These are phyloP conservation scores for Tuber magnatum DNA, from an alignment of 495 filamentous ascomycete species.

Conservation along the genomic window DNA sequence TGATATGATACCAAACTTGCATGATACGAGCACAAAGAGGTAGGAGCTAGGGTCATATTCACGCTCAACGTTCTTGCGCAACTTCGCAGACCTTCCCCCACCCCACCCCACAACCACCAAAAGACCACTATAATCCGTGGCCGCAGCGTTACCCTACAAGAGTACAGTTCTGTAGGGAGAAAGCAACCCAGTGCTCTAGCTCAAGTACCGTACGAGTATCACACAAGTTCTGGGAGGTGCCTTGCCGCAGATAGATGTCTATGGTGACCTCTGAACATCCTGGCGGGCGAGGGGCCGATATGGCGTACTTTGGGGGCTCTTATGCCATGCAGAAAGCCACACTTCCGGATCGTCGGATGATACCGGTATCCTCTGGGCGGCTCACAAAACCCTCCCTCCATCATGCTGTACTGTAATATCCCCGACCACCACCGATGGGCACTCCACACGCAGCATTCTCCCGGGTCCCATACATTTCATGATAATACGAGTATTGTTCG, in stretches of 20 bases:
- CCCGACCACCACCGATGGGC: background rate
- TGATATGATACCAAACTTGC: too few species aligned
- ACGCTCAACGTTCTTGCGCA: background rate
- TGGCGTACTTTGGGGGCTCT: background rate
- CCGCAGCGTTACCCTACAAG: background rate
- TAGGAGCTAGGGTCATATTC: background rate
- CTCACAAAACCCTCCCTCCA: background rate
- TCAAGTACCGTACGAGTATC: background rate
- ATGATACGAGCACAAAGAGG: background rate
- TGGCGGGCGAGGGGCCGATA: background rate
- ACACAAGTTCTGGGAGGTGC: background rate
- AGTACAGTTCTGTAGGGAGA: background rate
- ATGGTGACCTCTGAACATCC: background rate
- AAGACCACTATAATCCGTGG: background rate
- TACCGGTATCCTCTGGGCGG: background rate
- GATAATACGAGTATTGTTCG: background rate
- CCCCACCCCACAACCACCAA: background rate
- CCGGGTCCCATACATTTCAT: background rate
- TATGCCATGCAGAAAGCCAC: slow-evolving; percentile 1
- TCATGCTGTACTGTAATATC: background rate
- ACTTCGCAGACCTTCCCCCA: background rate
- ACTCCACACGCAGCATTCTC: background rate
- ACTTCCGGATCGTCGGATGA: background rate
- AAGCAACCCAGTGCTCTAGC: background rate
- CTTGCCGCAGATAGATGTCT: background rate